Base-by-base conservation (phyloP, 768 basidiomycete species). In the Kwoniella mangroviensis region DNA sequence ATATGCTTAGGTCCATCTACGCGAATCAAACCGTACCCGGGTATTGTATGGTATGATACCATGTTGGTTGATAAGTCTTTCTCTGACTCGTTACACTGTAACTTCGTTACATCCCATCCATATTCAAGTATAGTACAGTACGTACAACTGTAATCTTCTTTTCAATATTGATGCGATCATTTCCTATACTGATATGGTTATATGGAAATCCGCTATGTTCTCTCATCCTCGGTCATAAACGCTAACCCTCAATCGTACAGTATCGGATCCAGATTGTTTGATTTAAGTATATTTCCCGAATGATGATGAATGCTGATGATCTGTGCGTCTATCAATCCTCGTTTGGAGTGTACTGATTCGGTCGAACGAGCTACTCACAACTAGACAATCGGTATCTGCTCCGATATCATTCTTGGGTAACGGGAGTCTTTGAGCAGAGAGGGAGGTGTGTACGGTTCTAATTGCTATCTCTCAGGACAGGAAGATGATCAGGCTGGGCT, bases 161-260 rank as follows among this genome's bases (percentile, higher is more conserved):
- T 55, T 26, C 53, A 55, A 24, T 54, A 58, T 5, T 58, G 56
- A 58, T 40, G 34, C 56, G 56, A 58, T 40, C 56, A 58, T 22
- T 54, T 22, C 53, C 24, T 21, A 41, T 42, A 42, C 28, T 24
- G 34, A 60, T n/a, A 60, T 22, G 19, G 42, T n/a, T 4, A 34
- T 34, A 34, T 34, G 34, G 34, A 43, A 45, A 9, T n/a, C n/a
- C n/a, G 58, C 58, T 42, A 9, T 60, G 58, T 17, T 43, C 58
- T n/a, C 58, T 60, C 21, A 60, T 41, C 58, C 58, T 60, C 58
- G 58, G 58, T 42, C 12, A 42, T 43, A 60, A 17, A 24, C 28
- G 15, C 58, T 60, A 60, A 42, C 7, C 43, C 19, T 54, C 21
- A 12, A 54, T 54, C 24, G 11, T 54, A 24, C 24, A 24, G 45